Base-by-base conservation (phyloP, 2,329 filamentous ascomycete genomes). In the Diaporthe helianthi region DNA sequence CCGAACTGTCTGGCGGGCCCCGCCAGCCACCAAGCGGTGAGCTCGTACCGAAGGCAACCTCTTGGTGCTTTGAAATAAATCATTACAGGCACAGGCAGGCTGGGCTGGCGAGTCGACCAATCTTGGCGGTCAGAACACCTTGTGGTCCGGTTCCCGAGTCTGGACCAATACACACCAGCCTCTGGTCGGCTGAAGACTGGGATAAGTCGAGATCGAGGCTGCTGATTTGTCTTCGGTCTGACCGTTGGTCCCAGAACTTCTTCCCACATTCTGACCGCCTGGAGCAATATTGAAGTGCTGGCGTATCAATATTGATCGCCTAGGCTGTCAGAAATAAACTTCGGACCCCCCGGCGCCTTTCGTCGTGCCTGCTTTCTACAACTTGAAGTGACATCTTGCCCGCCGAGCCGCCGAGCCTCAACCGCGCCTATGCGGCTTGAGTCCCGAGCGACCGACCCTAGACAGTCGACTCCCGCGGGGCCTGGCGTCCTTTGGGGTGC, bases 191-290 rank as follows among this genome's bases (percentile, higher is more conserved):
- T 47, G 58, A 61, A 63, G 58, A 63, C 44, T 60, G 55, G 38
- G 55, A 63, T 33, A n/a, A n/a, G 3, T 17, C 13, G 26, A 22
- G 33, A 36, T 19, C n/a, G 29, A 19, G 26, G 41, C 41, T 61
- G 58, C 58, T 61, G 58, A 63, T 49, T 49, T 63, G 44, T 63
- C 26, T n/a, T 63, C 58, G 44, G 58, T n/a, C 29, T 49, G 10
- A 63, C 58, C 58, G 58, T 22, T 36, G 58, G 41, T 47, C 31
- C 58, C 26, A 46, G 36, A 63, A 31, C 29, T 7, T 26, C 29
- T 63, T 47, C 58, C 58, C 58, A 63, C 44, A 49, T 49, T 26
- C 58, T 63, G 58, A 63, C 58, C 58, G 44, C 58, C 58, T 46
- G 26, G 44, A 33, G n/a, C n/a, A n/a, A n/a, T n/a, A n/a, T n/a